Conservation (phyloP, 148 eudicot genomes). For the Diospyros kaki region DNA sequence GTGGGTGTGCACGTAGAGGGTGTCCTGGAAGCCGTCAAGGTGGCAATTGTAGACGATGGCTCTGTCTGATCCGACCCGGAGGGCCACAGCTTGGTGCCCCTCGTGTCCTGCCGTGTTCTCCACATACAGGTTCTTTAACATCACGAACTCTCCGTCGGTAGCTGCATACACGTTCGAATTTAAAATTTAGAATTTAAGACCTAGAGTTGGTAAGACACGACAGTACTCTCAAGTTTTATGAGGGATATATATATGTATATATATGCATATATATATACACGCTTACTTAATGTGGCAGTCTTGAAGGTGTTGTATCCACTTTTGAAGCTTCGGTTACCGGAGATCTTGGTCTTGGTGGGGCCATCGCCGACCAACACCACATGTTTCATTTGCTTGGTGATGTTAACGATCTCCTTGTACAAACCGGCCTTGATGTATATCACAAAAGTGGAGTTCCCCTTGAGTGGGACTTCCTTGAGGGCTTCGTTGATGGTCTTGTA, state of each 20-base stretch:
- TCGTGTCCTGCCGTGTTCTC: constrained; percentile 45
- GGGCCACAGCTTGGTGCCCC: constrained; percentile 48
- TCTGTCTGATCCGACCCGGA: constrained; percentile 29
- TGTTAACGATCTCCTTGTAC: constrained; percentile 33
- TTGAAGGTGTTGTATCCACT: constrained; percentile 24
- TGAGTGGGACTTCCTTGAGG: constrained; percentile 19
- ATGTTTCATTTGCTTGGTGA: constrained; percentile 9
- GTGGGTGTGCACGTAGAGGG: constrained; percentile 47
- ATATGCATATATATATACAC: too few relatives aligned
- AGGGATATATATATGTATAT: too few relatives aligned
- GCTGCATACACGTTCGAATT: constrained; percentile 17
- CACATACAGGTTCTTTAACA: constrained; percentile 37
- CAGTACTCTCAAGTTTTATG: not conserved
- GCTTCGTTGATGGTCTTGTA: constrained; percentile 36
- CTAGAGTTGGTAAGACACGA: not conserved
- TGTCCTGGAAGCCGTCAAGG: constrained; percentile 47
- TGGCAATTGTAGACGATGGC: constrained; percentile 37
- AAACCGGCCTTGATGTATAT: constrained; percentile 44
- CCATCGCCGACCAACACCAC: constrained; percentile 56
- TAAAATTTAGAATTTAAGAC: not conserved
- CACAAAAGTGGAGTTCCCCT: constrained; percentile 3
- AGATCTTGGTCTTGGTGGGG: constrained; percentile 39
- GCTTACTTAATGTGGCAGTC: constrained; percentile 46
- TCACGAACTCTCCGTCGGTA: constrained; percentile 33
- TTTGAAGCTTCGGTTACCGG: constrained; percentile 32